These are phyloP conservation scores for Gaertneriomyces sp. DNA, from an alignment of 192 early-diverging fungal genomes.

Conservation along the genomic window DNA sequence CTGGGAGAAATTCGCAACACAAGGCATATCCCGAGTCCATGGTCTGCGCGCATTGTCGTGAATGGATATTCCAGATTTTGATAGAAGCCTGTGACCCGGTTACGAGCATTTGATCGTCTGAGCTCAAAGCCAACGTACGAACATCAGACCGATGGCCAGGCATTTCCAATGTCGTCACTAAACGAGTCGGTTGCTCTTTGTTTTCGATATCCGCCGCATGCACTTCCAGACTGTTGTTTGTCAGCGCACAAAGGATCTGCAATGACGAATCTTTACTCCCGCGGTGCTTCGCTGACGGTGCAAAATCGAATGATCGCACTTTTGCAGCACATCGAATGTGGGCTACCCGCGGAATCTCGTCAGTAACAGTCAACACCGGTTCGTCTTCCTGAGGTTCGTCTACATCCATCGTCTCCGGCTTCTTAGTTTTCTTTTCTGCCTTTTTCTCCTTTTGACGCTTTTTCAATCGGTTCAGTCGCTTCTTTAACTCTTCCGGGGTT, in stretches of 20 bases:
- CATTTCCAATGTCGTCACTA: slow-evolving; percentile 70
- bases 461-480: slow-evolving; percentile 75
- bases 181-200: slow-evolving; percentile 60
- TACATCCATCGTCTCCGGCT: slow-evolving; percentile 42
- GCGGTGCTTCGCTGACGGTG: slow-evolving; percentile 28
- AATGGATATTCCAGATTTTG: slow-evolving; percentile 89
- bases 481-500: slow-evolving; percentile 74
- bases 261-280: slow-evolving; percentile 12
- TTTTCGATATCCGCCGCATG: slow-evolving; percentile 66
- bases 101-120: slow-evolving; percentile 80
- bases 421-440: slow-evolving; percentile 16
- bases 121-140: slow-evolving; percentile 82
- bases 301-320: slow-evolving; percentile 77
- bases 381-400: slow-evolving; percentile 5
- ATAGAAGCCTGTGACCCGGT: slow-evolving; percentile 77
- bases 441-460: slow-evolving; percentile 70
- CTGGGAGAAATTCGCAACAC: slow-evolving; percentile 91
- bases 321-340: slow-evolving; percentile 74
- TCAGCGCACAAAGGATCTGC: slow-evolving; percentile 67
- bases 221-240: slow-evolving; percentile 81
- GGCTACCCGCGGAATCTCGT: slow-evolving; percentile 71
- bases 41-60: slow-evolving; percentile 78
- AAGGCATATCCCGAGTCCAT: slow-evolving; percentile 88
- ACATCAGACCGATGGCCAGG: slow-evolving; percentile 89
- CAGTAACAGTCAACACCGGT: slow-evolving; percentile 57